Evolutionary conservation across 1,284 basidiomycete genomes (phyloP), one percentile per base, ranked within the genome.

Genomic region (Mycosarcoma maydis): DNA sequence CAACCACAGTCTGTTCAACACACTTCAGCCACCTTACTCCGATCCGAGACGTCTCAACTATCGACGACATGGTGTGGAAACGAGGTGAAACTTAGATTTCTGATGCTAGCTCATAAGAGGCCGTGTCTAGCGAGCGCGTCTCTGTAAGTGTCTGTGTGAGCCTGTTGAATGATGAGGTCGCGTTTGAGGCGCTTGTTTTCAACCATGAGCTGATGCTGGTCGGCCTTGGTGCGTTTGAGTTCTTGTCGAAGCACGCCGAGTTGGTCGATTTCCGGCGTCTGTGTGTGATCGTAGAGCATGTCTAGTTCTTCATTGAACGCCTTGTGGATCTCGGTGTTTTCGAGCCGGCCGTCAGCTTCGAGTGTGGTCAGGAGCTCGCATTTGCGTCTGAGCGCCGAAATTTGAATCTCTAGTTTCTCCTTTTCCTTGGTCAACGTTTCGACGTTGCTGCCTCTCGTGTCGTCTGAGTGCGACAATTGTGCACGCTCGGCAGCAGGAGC

Each of bases 291-390:
- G 67, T 80, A 81, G 16, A 81, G 57, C 41, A 64, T 34, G 42
- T 77, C 74, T 9, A 81, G 51, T 56, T 81, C 80, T 41, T 81
- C 80, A 51, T 81, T 81, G 67, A 80, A 81, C 7, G 72, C 72
- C 54, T 73, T 68, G 60, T 80, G 77, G n/a, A 80, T 57, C 59
- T 76, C 77, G 14, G 78, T 75, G 46, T 81, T 80, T 50, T 81
- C 80, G 32, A 78, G 42, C 3, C 78, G 69, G 3, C 72, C 76
- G 42, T 80, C 78, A 22, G 69, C 52, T 53, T 81, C 79, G 23
- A 80, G 61, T 23, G 71, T 72, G 11, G 67, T 65, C 19, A 80
- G 46, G n/a, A 76, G 46, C 27, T 72, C 72, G 49, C 73, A 75
- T 37, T 74, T 74, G 29, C 76, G 58, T 27, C 52, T 55, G 11